These are phyloP conservation scores for Acanthamoeba healyi DNA, from an alignment of 208 protist species.

Conservation along the genomic window DNA sequence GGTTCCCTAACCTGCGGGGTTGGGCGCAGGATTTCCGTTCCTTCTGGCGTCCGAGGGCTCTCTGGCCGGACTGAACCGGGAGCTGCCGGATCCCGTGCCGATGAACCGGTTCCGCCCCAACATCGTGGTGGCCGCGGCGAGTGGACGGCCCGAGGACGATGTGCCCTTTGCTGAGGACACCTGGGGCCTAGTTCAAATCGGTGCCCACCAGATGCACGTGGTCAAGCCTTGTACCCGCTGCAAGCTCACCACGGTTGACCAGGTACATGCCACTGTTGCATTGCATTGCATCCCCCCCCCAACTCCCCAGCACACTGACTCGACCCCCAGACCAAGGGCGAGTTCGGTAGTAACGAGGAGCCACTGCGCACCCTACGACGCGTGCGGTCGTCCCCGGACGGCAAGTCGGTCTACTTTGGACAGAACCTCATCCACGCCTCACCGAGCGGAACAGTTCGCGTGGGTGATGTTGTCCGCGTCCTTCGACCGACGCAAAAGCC, in stretches of 20 bases:
- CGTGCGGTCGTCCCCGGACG: background rate
- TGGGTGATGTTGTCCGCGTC: background rate
- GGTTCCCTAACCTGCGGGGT: too few relatives aligned
- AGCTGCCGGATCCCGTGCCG: background rate
- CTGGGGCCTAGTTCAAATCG: conserved; percentile 1
- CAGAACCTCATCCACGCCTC: conserved; percentile 24
- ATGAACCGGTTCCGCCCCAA: conserved; percentile 62
- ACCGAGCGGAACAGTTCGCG: background rate
- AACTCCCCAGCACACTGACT: background rate
- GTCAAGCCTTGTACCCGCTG: conserved; percentile 66
- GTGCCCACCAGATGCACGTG: conserved; percentile 2
- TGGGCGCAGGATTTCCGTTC: conserved; percentile 17
- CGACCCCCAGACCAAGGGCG: background rate
- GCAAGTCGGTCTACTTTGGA: conserved; percentile 9
- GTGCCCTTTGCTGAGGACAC: conserved; percentile 54
- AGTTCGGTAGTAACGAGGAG: background rate
- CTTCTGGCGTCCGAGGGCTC: conserved; percentile 4
- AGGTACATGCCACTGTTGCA: background rate
- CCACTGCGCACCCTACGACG: background rate
- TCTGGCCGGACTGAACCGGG: background rate
- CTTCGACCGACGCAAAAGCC: background rate
- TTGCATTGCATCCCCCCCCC: background rate
- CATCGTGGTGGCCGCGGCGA: conserved; percentile 45
- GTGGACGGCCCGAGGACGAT: background rate
- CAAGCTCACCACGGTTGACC: conserved; percentile 68